Evolutionary conservation across 2,329 filamentous ascomycete genomes (phyloP), one percentile per base, ranked within the genome.

Genomic region (Xylariaceae sp.): DNA sequence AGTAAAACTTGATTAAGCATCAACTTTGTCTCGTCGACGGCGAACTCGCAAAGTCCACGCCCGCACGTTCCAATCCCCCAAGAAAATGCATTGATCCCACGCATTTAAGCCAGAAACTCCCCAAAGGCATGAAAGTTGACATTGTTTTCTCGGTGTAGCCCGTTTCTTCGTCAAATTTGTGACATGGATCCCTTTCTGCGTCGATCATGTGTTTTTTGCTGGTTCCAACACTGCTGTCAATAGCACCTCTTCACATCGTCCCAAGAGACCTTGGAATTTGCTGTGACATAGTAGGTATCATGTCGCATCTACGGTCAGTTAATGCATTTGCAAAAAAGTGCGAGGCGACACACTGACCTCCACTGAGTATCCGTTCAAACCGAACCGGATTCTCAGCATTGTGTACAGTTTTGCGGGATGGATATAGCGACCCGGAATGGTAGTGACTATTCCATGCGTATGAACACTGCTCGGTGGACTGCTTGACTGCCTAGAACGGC

Each of bases 381-480:
- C 53, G 47, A 55, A 55, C 14, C 50, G 42, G 5, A 42, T 46
- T 38, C 42, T n/a, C 5, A 55, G 14, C 42, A 55, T 42, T 5
- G 46, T 33, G 14, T 42, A 31, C 3, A 55, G 28, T 47, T 55
- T 55, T 1, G 19, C 46, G 17, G 53, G 53, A 17, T 50, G 43
- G 31, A 55, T 55, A 44, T 33, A 50, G 13, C 50, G 50, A 2
- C 53, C 53, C 3, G 49, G 53, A 19, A 55, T 36, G 42, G 18
- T 47, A 3, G 53, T 55, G 5, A 49, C 41, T 17, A 31, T 16
- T 9, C 4, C 41, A 28, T 47, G 14, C 10, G 14, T 33, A 33
- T 31, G 12, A 36, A 19, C 18, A 17, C 18, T 18, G 6, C 6
- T 28, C 2, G 34, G 14, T n/a, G 13, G 17, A 12, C 16, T 28